phyloP scores from a whole-genome alignment of 495 filamentous ascomycete genomes.

The Polyplosphaeria fusca region DNA sequence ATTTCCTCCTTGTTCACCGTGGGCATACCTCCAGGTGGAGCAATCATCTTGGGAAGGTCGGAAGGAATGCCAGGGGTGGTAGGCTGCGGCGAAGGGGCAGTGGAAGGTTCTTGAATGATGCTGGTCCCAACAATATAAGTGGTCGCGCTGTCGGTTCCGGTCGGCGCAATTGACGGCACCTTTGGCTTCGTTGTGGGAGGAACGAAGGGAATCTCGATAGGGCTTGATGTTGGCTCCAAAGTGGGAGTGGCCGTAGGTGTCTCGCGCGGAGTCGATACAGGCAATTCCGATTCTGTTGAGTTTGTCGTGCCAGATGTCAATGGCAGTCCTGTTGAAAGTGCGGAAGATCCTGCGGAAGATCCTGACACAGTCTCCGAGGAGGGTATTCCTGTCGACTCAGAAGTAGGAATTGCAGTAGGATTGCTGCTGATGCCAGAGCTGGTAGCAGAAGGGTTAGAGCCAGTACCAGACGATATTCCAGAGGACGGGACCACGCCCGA shows the following conservation, averaged over 20 bases:
- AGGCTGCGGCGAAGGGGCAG: conserved; percentile 9
- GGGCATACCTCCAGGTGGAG: conserved; percentile 55
- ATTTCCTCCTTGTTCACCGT: conserved; percentile 54
- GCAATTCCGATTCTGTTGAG: not conserved
- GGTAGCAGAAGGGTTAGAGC: not conserved
- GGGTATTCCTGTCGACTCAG: not conserved
- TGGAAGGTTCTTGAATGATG: conserved; percentile 34
- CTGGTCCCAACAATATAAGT: conserved; percentile 29
- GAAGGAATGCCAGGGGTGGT: conserved; percentile 52
- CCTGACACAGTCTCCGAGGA: not conserved
- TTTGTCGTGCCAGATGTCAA: not conserved
- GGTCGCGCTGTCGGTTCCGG: conserved; percentile 39
- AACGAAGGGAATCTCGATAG: conserved; percentile 8
- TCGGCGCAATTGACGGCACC: conserved; percentile 13
- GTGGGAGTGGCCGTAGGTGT: not conserved
- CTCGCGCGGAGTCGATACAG: too few species aligned
- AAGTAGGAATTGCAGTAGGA: not conserved
- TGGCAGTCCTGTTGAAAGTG: too few species aligned
- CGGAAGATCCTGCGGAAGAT: too few species aligned
- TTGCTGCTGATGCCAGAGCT: not conserved
- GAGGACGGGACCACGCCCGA: conserved; percentile 4
- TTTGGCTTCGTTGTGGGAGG: not conserved
- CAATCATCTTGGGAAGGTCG: conserved; percentile 69
- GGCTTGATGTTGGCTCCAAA: conserved; percentile 7
- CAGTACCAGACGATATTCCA: not conserved